These are phyloP conservation scores for Daldinia eschscholtzii DNA, from an alignment of 2,329 filamentous ascomycete species.

Conservation along the genomic window DNA sequence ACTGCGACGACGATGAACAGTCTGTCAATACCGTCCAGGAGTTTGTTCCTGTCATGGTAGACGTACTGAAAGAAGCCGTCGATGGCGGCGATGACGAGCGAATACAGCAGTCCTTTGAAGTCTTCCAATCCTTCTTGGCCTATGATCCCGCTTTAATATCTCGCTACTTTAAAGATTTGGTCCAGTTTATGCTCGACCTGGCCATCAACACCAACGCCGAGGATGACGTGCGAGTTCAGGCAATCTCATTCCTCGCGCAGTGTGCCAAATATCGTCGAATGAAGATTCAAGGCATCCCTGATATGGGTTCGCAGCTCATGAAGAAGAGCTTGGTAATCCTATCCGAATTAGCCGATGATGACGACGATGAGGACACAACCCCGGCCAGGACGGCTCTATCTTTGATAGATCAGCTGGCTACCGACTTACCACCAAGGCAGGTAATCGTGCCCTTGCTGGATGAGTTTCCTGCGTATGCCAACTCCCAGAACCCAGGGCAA, in stretches of 20 bases:
- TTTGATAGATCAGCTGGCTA: slow-evolving; percentile 89
- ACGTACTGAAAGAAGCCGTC: slow-evolving; percentile 86
- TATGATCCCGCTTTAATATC: slow-evolving; percentile 89
- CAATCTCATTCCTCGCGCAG: slow-evolving; percentile 93
- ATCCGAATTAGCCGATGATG: slow-evolving; percentile 85
- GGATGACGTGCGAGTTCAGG: slow-evolving; percentile 89
- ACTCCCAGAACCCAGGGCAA: slow-evolving; percentile 78
- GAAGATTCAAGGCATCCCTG: slow-evolving; percentile 90
- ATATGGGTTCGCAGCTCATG: slow-evolving; percentile 87
- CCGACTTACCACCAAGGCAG: slow-evolving; percentile 90
- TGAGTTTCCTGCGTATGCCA: slow-evolving; percentile 84
- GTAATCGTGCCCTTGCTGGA: slow-evolving; percentile 93
- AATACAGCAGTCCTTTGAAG: slow-evolving; percentile 91
- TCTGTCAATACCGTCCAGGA: slow-evolving; percentile 81
- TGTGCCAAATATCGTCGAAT: slow-evolving; percentile 91
- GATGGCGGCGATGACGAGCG: slow-evolving; percentile 86
- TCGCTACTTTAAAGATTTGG: slow-evolving; percentile 87
- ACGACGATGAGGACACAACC: slow-evolving; percentile 86
- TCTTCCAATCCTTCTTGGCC: slow-evolving; percentile 94
- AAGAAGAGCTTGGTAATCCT: slow-evolving; percentile 89
- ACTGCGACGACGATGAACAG: slow-evolving; percentile 85
- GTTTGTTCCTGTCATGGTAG: slow-evolving; percentile 88
- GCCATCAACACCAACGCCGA: slow-evolving; percentile 80
- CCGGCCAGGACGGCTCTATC: slow-evolving; percentile 87
- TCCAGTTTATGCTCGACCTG: slow-evolving; percentile 94